Conservation (phyloP, 116 monocot genomes). For the Papilionanthe hybrid region DNA sequence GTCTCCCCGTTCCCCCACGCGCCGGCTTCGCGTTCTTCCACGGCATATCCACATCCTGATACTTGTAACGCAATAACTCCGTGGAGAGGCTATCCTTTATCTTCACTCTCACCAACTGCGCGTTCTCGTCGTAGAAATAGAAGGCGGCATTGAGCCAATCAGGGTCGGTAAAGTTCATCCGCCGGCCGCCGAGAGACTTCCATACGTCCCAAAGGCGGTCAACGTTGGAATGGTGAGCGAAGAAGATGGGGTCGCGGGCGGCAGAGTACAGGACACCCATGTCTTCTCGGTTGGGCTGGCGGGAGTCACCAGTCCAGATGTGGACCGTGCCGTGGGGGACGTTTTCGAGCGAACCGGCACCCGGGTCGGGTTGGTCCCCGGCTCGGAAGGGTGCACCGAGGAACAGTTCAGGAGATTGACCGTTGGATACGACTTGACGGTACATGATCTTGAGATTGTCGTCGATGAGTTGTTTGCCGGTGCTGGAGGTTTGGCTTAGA, state of each 20-base stretch:
- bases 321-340: slow-evolving; percentile 10
- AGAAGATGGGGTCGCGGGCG: slow-evolving; percentile 16
- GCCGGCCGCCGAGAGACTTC: slow-evolving; percentile 7
- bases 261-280: slow-evolving; percentile 15
- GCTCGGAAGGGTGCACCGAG: slow-evolving; percentile 21
- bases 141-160: slow-evolving; percentile 22
- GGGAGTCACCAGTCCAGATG: slow-evolving; percentile 10
- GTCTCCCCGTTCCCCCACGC: background rate
- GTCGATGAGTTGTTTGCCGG: slow-evolving; percentile 3
- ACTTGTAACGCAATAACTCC: slow-evolving; percentile 4
- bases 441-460: slow-evolving; percentile 49
- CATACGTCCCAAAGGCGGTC: slow-evolving; percentile 19
- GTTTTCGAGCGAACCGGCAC: slow-evolving; percentile 9
- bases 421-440: slow-evolving; percentile 34
- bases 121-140: slow-evolving; percentile 30
- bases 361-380: slow-evolving; percentile 8
- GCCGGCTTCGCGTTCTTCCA: slow-evolving; percentile 6
- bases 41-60: slow-evolving; percentile 9
- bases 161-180: slow-evolving; percentile 6
- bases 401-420: slow-evolving; percentile 27
- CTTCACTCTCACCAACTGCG: slow-evolving; percentile 8
- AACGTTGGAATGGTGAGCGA: slow-evolving; percentile 14
- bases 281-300: slow-evolving; percentile 13
- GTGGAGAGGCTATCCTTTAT: slow-evolving; percentile 11
- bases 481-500: slow-evolving; percentile 5